Conservation (phyloP, 768 basidiomycete species). For the Mycena capillaripes region DNA sequence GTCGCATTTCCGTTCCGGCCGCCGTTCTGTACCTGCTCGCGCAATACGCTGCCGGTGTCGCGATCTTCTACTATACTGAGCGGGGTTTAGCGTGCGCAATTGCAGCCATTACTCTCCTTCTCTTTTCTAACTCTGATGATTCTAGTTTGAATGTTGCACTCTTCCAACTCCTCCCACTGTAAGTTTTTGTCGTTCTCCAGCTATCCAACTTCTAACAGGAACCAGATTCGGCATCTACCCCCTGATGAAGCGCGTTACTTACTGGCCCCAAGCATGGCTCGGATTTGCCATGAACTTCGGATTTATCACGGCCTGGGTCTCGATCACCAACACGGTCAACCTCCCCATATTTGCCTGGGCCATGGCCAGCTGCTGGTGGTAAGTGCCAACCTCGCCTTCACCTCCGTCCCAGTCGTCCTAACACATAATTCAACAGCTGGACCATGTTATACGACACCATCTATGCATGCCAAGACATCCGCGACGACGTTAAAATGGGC, state of each 20-base stretch:
- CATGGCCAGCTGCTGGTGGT: constrained; percentile 56
- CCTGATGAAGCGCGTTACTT: constrained; percentile 66
- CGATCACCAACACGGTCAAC: constrained; percentile 50
- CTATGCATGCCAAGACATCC: constrained; percentile 86
- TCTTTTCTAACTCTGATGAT: constrained; percentile 28
- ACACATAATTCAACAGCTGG: constrained; percentile 17
- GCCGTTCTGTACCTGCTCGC: too few species aligned
- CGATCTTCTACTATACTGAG: too few species aligned
- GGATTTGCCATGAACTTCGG: constrained; percentile 72
- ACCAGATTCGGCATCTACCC: constrained; percentile 67
- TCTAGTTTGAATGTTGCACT: constrained; percentile 57
- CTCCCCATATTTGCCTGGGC: constrained; percentile 49
- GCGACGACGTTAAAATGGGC: constrained; percentile 78
- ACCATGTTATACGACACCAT: constrained; percentile 63
- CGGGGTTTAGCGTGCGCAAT: too few species aligned
- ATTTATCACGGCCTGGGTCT: constrained; percentile 62
- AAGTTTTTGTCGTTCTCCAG: too few species aligned
- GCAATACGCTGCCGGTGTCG: too few species aligned
- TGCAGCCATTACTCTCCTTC: too few species aligned
- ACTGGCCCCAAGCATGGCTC: constrained; percentile 76
- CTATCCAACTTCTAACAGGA: too few species aligned
- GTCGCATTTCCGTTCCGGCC: constrained; percentile 42
- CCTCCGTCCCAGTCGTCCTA: background rate
- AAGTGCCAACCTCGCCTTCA: constrained; percentile 52
- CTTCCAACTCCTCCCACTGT: constrained; percentile 60